A percentile compares a stretch with the other conserved stretches of the same genome.
Conservation (phyloP, 352 stramenopile species). For the Phytophthora agathidicida region DNA sequence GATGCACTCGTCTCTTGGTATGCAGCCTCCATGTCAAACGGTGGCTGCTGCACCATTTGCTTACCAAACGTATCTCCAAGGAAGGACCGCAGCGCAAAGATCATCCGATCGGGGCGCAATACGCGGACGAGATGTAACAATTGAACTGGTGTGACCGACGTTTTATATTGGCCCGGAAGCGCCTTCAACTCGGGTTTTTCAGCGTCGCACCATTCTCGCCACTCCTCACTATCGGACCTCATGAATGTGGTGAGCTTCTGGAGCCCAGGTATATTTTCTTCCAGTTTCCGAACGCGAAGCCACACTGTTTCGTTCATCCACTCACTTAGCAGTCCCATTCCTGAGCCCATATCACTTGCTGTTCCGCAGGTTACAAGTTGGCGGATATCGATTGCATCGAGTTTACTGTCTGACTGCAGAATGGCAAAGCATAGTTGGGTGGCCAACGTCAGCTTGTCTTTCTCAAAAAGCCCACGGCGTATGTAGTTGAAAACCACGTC, state of each 20-base stretch:
- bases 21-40: constrained; percentile 85
- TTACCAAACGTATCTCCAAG: constrained; percentile 57
- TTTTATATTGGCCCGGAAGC: constrained; percentile 90
- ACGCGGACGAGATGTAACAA: constrained; percentile 83
- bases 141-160: constrained; percentile 46
- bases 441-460: constrained; percentile 93
- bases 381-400: constrained; percentile 56
- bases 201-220: constrained; percentile 94
- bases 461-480: constrained; percentile 92
- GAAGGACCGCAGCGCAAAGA: constrained; percentile 74
- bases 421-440: constrained; percentile 94
- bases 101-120: constrained; percentile 84
- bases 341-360: constrained; percentile 44
- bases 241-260: constrained; percentile 94
- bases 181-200: constrained; percentile 90
- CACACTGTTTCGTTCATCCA: constrained; percentile 92
- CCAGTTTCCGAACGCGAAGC: constrained; percentile 91
- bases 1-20: constrained; percentile 91
- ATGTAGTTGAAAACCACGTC: constrained; percentile 96
- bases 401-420: constrained; percentile 74
- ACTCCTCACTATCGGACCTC: constrained; percentile 96
- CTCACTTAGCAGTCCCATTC: constrained; percentile 92
- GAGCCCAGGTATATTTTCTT: constrained; percentile 85
- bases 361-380: constrained; percentile 78
- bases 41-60: constrained; percentile 82